Conservation (phyloP, 1,284 basidiomycete species). For the Tausonia pullulans region DNA sequence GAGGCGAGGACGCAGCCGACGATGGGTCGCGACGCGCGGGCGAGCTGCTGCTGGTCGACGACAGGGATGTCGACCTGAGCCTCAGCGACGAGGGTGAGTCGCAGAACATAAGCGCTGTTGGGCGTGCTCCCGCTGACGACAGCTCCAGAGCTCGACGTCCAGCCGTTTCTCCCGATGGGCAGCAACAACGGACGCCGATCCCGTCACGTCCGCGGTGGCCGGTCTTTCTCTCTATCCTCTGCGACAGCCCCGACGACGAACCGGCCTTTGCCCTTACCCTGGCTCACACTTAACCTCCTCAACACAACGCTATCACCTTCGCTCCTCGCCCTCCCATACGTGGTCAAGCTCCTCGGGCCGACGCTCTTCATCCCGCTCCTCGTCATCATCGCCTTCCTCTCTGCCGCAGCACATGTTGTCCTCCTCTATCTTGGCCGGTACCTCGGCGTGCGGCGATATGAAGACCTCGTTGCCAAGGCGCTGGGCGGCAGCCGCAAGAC, state of each 20-base stretch:
- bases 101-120: too few relatives aligned
- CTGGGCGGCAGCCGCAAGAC: conserved; percentile 2
- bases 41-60: neutral
- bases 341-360: conserved; percentile 6
- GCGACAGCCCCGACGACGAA: too few relatives aligned
- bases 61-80: neutral
- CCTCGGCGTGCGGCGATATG: conserved; percentile 11
- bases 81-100: neutral
- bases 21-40: neutral
- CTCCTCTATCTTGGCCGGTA: conserved; percentile 14
- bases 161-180: too few relatives aligned
- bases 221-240: too few relatives aligned
- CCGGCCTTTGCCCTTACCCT: neutral
- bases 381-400: neutral
- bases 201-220: too few relatives aligned
- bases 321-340: conserved; percentile 11
- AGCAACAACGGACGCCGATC: too few relatives aligned
- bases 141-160: too few relatives aligned
- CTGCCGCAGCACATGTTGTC: conserved; percentile 8
- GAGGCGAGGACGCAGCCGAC: neutral
- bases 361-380: conserved; percentile 12
- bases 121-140: too few relatives aligned
- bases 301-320: conserved; percentile 10
- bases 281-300: conserved; percentile 9
- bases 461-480: conserved; percentile 9